These are phyloP conservation scores for Cryptococcus sp. DNA, from an alignment of 1,284 basidiomycete species.

Conservation along the genomic window DNA sequence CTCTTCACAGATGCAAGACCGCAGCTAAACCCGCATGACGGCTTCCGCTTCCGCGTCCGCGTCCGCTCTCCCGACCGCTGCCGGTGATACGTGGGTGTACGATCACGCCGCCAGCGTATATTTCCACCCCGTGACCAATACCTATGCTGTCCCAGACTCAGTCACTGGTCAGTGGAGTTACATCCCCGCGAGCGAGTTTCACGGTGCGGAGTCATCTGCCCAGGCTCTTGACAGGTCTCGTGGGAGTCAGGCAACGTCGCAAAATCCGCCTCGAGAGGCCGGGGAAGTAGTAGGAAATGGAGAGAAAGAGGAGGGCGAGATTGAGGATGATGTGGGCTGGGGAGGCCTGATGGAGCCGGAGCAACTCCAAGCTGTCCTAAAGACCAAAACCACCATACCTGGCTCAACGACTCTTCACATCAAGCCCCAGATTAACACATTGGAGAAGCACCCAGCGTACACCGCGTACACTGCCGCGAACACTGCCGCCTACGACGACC, in stretches of 20 bases:
- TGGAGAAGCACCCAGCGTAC: constrained; percentile 22
- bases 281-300: not conserved
- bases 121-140: constrained; percentile 16
- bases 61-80: too few relatives aligned
- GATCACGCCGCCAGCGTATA: constrained; percentile 14
- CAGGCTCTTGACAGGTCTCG: too few relatives aligned
- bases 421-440: not conserved
- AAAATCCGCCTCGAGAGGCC: not conserved
- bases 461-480: not conserved
- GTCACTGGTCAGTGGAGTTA: constrained; percentile 21
- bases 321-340: constrained; percentile 51
- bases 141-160: constrained; percentile 19
- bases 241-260: too few relatives aligned
- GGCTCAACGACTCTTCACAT: not conserved
- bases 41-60: not conserved
- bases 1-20: too few relatives aligned
- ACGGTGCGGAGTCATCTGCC: not conserved
- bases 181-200: constrained; percentile 17
- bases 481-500: constrained; percentile 19
- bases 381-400: not conserved
- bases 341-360: constrained; percentile 49
- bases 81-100: constrained; percentile 23
- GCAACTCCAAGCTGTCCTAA: constrained; percentile 29
- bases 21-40: not conserved
- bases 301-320: constrained; percentile 44